A percentile compares a stretch with the other conserved stretches of the same genome.
Evolutionary conservation across 805 yeast genomes (phyloP).

Genomic region (Ogataea saltuana): DNA sequence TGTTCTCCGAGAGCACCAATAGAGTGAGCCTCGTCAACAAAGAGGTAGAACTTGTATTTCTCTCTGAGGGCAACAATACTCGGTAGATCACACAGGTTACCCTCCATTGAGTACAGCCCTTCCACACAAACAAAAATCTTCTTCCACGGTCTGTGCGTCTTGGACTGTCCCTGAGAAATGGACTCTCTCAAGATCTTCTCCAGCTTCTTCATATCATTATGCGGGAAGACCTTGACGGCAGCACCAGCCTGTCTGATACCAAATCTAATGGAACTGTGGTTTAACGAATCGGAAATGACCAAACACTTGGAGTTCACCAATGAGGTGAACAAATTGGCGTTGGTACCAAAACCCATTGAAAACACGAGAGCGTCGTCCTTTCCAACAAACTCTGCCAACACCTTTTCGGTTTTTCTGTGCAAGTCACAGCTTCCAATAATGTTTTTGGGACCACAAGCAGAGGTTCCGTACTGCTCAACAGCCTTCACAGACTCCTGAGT

Average conservation of each 20-base stretch:
- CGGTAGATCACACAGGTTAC: constrained; percentile 84
- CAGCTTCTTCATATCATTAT: constrained; percentile 81
- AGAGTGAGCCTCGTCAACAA: constrained; percentile 97
- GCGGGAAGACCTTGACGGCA: constrained; percentile 86
- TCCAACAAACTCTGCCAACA: constrained; percentile 84
- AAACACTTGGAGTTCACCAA: constrained; percentile 84
- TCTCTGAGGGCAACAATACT: constrained; percentile 67
- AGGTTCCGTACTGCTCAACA: constrained; percentile 70
- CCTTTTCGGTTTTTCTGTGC: constrained; percentile 70
- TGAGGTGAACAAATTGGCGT: constrained; percentile 82
- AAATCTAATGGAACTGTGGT: constrained; percentile 93
- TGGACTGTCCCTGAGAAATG: constrained; percentile 92
- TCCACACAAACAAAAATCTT: constrained; percentile 84
- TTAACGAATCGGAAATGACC: constrained; percentile 90
- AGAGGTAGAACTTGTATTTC: constrained; percentile 85
- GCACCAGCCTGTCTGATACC: constrained; percentile 95
- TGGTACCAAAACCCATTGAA: constrained; percentile 96
- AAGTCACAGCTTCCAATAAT: constrained; percentile 74
- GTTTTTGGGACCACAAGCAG: constrained; percentile 76
- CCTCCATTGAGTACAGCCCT: constrained; percentile 92
- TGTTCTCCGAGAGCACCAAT: constrained; percentile 97
- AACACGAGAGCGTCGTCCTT: constrained; percentile 84
- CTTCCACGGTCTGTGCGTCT: constrained; percentile 95
- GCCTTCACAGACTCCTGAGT: constrained; percentile 71
- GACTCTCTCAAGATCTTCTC: constrained; percentile 79